Percentiles rank a stretch among this genome's conserved stretches.
Conservation (phyloP, 139 green algal genomes). For the Deuterostichococcus epilithicus region DNA sequence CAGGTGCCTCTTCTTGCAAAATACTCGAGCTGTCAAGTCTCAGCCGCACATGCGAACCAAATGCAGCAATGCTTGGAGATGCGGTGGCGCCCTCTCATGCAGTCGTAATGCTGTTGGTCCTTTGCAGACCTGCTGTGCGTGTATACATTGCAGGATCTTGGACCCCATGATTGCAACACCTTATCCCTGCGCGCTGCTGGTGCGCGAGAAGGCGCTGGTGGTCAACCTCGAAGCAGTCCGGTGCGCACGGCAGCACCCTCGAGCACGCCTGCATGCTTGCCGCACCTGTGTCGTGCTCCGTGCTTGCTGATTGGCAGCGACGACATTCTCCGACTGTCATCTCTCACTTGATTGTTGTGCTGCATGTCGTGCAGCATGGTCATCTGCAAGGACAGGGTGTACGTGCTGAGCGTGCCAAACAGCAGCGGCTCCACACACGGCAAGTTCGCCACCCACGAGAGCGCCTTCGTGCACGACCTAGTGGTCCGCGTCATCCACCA, state of each 20-base stretch:
- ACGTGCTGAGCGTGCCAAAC: slow-evolving; percentile 32
- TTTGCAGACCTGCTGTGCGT: background rate
- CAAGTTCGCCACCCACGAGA: slow-evolving; percentile 3
- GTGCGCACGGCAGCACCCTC: background rate
- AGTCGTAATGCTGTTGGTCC: too few species aligned
- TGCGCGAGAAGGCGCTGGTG: slow-evolving; percentile 32
- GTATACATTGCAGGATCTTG: background rate
- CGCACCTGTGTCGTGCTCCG: too few species aligned
- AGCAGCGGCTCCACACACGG: background rate
- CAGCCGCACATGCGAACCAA: too few species aligned
- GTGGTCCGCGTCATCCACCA: slow-evolving; percentile 4
- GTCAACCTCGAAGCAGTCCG: slow-evolving; percentile 31
- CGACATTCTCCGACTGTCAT: too few species aligned
- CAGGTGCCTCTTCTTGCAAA: background rate
- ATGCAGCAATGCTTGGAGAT: too few species aligned
- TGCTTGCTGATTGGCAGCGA: too few species aligned
- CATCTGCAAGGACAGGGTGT: slow-evolving; percentile 27
- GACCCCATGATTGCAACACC: background rate
- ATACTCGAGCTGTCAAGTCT: too few species aligned
- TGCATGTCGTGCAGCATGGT: slow-evolving; percentile 18
- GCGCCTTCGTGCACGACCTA: slow-evolving; percentile 13
- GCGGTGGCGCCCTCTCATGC: too few species aligned
- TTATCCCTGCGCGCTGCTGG: slow-evolving; percentile 18
- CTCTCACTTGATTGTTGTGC: too few species aligned
- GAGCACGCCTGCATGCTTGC: too few species aligned